Evolutionary conservation across 768 basidiomycete genomes (phyloP).

Genomic region (Pleurotus ostreatus): DNA sequence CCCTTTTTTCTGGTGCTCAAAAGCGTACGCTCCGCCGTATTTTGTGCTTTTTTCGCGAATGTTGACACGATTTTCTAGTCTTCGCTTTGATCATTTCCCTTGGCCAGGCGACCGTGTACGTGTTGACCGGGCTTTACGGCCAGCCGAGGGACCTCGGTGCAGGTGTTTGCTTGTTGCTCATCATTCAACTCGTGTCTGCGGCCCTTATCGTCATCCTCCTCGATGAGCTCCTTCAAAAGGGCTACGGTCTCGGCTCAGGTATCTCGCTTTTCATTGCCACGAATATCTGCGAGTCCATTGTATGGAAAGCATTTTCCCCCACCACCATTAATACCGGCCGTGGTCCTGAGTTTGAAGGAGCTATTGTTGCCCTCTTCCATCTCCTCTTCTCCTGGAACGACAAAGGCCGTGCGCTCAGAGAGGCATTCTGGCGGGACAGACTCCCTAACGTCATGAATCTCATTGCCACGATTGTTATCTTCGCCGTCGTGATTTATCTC

Average conservation of each 20-base stretch:
- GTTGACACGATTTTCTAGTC: slow-evolving; percentile 42
- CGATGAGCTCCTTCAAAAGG: slow-evolving; percentile 98
- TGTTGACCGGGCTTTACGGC: slow-evolving; percentile 94
- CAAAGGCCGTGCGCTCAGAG: slow-evolving; percentile 93
- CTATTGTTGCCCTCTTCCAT: slow-evolving; percentile 94
- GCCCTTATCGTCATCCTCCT: slow-evolving; percentile 96
- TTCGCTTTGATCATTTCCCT: slow-evolving; percentile 96
- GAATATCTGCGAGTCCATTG: slow-evolving; percentile 99
- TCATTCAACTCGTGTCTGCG: slow-evolving; percentile 92
- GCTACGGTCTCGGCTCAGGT: slow-evolving; percentile 97
- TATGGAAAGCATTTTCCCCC: slow-evolving; percentile 99
- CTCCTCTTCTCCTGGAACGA: slow-evolving; percentile 98
- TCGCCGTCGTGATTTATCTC: slow-evolving; percentile 94
- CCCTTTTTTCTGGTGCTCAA: slow-evolving; percentile 93
- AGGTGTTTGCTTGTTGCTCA: slow-evolving; percentile 93
- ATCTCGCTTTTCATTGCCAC: slow-evolving; percentile 99
- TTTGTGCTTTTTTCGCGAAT: not conserved
- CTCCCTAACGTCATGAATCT: slow-evolving; percentile 98
- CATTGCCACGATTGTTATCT: slow-evolving; percentile 86
- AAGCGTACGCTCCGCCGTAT: slow-evolving; percentile 63
- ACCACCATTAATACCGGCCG: slow-evolving; percentile 98
- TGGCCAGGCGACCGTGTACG: slow-evolving; percentile 96
- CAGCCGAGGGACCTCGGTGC: slow-evolving; percentile 91
- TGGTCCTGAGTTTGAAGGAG: slow-evolving; percentile 97
- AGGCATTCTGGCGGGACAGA: slow-evolving; percentile 97